Percentiles rank a stretch among this genome's conserved stretches.
Evolutionary conservation across 371 early-diverging fungal species (phyloP).

Genomic region (Haplosporangium sp.): DNA sequence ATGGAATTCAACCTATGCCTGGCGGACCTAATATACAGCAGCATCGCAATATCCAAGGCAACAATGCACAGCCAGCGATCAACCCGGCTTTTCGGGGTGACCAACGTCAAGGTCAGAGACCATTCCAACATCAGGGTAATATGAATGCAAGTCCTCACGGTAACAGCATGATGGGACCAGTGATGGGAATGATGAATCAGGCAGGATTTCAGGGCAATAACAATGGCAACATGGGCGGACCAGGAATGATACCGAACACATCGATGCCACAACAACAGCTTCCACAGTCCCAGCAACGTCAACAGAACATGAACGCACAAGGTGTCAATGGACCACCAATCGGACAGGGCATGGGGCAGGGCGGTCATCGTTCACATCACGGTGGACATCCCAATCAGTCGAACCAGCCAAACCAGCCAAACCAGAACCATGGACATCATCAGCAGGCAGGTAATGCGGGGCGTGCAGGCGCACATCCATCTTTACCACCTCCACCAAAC

Average conservation of each 20-base stretch:
- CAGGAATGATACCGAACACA: conserved; percentile 2
- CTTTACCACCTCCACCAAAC: conserved; percentile 9
- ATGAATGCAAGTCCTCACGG: background rate
- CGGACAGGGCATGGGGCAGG: conserved; percentile 1
- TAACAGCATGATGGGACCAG: conserved; percentile 9
- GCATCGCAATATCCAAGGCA: conserved; percentile 20
- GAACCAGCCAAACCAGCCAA: conserved; percentile 9
- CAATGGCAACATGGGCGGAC: conserved; percentile 8
- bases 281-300: conserved; percentile 5
- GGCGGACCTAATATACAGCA: conserved; percentile 22
- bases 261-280: background rate
- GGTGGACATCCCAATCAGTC: background rate
- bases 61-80: conserved; percentile 19
- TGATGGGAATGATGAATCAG: conserved; percentile 1
- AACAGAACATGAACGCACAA: conserved; percentile 10
- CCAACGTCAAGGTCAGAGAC: conserved; percentile 29
- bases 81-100: conserved; percentile 32
- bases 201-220: conserved; percentile 2
- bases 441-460: conserved; percentile 1
- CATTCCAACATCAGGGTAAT: conserved; percentile 14
- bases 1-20: conserved; percentile 16
- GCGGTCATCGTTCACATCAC: conserved; percentile 6
- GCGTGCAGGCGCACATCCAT: conserved; percentile 4
- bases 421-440: conserved; percentile 1
- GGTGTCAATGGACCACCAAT: conserved; percentile 8